Evolutionary conservation across 2,329 filamentous ascomycete species (phyloP).

Genomic region (Colletotrichum sublineola): DNA sequence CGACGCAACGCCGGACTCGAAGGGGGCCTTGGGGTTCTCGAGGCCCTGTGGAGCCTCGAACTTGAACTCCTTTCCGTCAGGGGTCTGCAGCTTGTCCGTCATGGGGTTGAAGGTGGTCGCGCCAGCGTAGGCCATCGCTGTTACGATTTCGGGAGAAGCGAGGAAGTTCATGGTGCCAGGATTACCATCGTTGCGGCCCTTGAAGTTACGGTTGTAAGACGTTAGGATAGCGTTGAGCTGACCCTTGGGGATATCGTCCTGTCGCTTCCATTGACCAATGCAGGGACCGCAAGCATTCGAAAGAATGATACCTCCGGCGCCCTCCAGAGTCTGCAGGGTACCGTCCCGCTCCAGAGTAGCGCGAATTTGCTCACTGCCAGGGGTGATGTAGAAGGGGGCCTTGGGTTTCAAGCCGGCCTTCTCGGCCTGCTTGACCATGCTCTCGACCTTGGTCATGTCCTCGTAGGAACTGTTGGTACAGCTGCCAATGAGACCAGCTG

Average conservation of each 20-base stretch:
- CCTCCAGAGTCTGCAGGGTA: constrained; percentile 86
- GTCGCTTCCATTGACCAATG: constrained; percentile 95
- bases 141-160: constrained; percentile 95
- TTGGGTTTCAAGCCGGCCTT: constrained; percentile 91
- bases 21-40: constrained; percentile 73
- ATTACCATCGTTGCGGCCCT: constrained; percentile 96
- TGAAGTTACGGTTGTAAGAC: constrained; percentile 99
- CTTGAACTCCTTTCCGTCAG: constrained; percentile 84
- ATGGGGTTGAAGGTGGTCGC: constrained; percentile 96
- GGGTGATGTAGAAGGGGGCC: constrained; percentile 94
- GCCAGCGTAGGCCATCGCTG: constrained; percentile 93
- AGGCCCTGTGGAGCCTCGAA: constrained; percentile 84
- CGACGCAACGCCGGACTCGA: constrained; percentile 81
- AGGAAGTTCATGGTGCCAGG: constrained; percentile 98
- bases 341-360: constrained; percentile 92
- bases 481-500: constrained; percentile 94
- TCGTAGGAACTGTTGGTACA: constrained; percentile 99
- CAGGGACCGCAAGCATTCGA: constrained; percentile 96
- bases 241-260: constrained; percentile 86
- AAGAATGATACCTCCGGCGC: constrained; percentile 88
- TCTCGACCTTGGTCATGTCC: constrained; percentile 96
- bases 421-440: constrained; percentile 90
- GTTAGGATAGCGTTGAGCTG: constrained; percentile 94
- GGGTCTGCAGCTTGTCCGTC: constrained; percentile 85
- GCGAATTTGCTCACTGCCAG: constrained; percentile 95